A percentile compares a stretch with the other conserved stretches of the same genome.
Conservation (phyloP, 2,329 filamentous ascomycete species). For the Ophidiomyces ophidiicola region DNA sequence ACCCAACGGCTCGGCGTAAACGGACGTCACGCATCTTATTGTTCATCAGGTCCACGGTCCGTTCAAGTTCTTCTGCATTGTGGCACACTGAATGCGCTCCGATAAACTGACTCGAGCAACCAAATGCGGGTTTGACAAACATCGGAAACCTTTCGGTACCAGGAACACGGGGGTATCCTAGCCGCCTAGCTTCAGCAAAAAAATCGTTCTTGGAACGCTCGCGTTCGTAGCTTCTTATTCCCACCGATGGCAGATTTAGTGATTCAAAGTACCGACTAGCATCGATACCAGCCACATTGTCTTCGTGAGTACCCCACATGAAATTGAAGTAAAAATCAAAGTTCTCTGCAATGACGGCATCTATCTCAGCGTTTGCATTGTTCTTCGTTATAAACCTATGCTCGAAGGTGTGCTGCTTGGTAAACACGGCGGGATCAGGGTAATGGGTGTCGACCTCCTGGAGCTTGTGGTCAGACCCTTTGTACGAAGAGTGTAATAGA, state of each 20-base stretch:
- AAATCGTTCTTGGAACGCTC: slow-evolving; percentile 18
- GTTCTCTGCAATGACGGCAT: slow-evolving; percentile 14
- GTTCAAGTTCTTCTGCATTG: slow-evolving; percentile 13
- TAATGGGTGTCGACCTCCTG: slow-evolving; percentile 7
- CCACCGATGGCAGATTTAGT: slow-evolving; percentile 15
- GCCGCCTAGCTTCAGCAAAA: slow-evolving; percentile 14
- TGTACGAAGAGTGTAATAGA: slow-evolving; percentile 8
- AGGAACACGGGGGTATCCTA: slow-evolving; percentile 15
- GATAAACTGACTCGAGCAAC: slow-evolving; percentile 17
- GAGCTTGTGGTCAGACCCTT: slow-evolving; percentile 5
- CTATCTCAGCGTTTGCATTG: slow-evolving; percentile 17
- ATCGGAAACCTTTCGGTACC: slow-evolving; percentile 15
- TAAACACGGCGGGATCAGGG: slow-evolving; percentile 14
- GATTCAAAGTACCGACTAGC: slow-evolving; percentile 19
- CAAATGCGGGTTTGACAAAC: slow-evolving; percentile 19
- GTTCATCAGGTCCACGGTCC: slow-evolving; percentile 12
- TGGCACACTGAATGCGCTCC: slow-evolving; percentile 17
- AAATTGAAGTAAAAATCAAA: slow-evolving; percentile 21
- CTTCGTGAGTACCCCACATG: slow-evolving; percentile 19
- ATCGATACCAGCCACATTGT: slow-evolving; percentile 18
- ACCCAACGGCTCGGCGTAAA: slow-evolving; percentile 5
- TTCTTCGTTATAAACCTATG: slow-evolving; percentile 17
- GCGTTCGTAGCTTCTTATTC: slow-evolving; percentile 17
- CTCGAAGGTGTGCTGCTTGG: slow-evolving; percentile 16
- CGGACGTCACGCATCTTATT: slow-evolving; percentile 10